A percentile compares a stretch with the other conserved stretches of the same genome.
Evolutionary conservation across 257 asterid species (phyloP).

Genomic region (Solanum piurae): DNA sequence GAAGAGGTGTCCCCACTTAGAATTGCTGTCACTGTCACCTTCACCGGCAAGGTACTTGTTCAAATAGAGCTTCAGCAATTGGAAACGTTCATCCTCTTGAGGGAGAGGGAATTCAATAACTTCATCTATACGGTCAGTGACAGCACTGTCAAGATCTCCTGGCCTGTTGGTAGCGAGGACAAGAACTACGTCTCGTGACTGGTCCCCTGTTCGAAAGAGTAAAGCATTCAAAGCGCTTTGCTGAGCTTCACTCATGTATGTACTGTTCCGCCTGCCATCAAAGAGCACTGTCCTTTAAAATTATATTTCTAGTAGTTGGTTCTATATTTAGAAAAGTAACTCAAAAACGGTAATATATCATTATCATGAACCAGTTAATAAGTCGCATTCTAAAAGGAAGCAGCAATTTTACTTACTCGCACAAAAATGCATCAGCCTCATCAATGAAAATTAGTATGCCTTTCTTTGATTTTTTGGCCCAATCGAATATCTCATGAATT

Average conservation of each 20-base stretch:
- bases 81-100: constrained; percentile 74
- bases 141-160: constrained; percentile 85
- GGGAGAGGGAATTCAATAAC: constrained; percentile 96
- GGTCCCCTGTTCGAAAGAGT: constrained; percentile 96
- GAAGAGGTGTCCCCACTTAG: constrained; percentile 42
- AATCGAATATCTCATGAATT: constrained; percentile 94
- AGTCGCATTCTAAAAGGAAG: background rate
- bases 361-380: background rate
- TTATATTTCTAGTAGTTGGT: background rate
- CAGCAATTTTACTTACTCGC: constrained; percentile 66
- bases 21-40: constrained; percentile 24
- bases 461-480: constrained; percentile 88
- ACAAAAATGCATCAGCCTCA: constrained; percentile 96
- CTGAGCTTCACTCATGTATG: constrained; percentile 94
- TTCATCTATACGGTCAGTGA: constrained; percentile 93
- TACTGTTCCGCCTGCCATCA: constrained; percentile 72
- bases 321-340: background rate
- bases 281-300: background rate
- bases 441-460: constrained; percentile 92
- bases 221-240: constrained; percentile 86
- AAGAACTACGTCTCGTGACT: constrained; percentile 86
- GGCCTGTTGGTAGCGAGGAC: constrained; percentile 96
- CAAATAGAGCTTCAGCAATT: constrained; percentile 75
- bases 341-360: background rate
- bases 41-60: constrained; percentile 60